Evolutionary conservation across 75 land plant genomes (phyloP).

Genomic region (Chamaecyparis obtusa): DNA sequence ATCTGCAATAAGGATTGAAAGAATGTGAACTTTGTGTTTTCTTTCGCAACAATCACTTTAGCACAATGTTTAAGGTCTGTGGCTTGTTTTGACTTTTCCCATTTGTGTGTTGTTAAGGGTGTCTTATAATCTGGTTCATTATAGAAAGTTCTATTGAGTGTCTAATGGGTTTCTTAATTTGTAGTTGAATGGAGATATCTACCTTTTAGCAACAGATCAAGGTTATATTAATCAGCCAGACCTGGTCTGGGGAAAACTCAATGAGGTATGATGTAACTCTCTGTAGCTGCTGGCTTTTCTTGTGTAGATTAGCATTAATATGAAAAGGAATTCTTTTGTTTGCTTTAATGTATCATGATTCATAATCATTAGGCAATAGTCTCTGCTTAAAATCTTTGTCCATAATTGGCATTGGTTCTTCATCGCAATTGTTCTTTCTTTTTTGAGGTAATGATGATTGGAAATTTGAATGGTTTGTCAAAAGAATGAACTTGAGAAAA

Average conservation of each 20-base stretch:
- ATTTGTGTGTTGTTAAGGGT: background rate
- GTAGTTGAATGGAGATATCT: conserved; percentile 78
- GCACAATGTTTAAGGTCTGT: conserved; percentile 97
- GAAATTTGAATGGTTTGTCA: background rate
- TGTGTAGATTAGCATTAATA: conserved; percentile 2
- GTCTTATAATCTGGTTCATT: background rate
- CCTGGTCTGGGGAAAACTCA: conserved; percentile 93
- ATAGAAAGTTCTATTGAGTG: background rate
- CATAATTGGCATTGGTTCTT: background rate
- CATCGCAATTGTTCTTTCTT: background rate
- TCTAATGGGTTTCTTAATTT: conserved; percentile 12
- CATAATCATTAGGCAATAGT: background rate
- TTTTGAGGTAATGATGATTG: background rate
- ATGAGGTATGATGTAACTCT: conserved; percentile 59
- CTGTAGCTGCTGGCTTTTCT: background rate
- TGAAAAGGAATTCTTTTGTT: background rate
- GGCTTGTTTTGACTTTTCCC: background rate
- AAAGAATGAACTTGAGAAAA: background rate
- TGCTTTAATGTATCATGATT: background rate
- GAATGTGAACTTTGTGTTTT: conserved; percentile 92
- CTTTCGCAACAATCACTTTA: conserved; percentile 99
- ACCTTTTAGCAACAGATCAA: conserved; percentile 87
- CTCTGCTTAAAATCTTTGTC: background rate
- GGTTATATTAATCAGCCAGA: conserved; percentile 92
- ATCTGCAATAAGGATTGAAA: conserved; percentile 77